phyloP scores from a whole-genome alignment of 2,329 filamentous ascomycete species.

The Sporothrix pseudoabietina region DNA sequence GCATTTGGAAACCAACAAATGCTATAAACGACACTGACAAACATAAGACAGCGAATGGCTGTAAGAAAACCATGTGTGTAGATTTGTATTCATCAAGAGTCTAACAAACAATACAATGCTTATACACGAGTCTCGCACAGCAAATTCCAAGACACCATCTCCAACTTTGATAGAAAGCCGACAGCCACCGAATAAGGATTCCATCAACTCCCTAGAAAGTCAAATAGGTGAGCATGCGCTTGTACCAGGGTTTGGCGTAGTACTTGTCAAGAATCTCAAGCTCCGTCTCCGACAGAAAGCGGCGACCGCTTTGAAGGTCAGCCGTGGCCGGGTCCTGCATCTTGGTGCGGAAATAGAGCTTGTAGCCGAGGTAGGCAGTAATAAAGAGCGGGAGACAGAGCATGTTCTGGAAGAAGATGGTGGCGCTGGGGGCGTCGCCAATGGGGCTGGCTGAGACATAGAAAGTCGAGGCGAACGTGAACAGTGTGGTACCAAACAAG shows the following conservation, averaged over 20 bases:
- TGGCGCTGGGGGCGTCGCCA: conserved; percentile 21
- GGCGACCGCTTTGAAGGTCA: conserved; percentile 31
- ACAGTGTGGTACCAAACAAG: conserved; percentile 28
- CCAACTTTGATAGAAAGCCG: no score
- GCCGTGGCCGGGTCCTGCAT: conserved; percentile 30
- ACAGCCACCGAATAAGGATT: not conserved
- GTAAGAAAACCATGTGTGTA: no score
- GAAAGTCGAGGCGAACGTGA: conserved; percentile 28
- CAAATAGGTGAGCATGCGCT: conserved; percentile 27
- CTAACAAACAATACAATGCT: no score
- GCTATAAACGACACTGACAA: no score
- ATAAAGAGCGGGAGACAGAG: conserved; percentile 31
- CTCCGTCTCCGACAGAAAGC: conserved; percentile 27
- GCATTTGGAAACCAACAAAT: no score
- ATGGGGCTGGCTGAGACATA: conserved; percentile 32
- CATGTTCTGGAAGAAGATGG: conserved; percentile 32
- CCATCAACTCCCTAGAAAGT: conserved; percentile 25
- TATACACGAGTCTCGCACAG: no score
- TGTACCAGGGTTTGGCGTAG: conserved; percentile 28
- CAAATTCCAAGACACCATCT: no score
- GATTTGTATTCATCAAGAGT: no score
- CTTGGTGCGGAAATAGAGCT: conserved; percentile 31
- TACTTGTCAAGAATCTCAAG: conserved; percentile 30
- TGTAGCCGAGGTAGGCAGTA: conserved; percentile 28
- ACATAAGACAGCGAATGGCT: no score